A percentile compares a stretch with the other conserved stretches of the same genome.
phyloP scores from a whole-genome alignment of 2,329 filamentous ascomycete species.

The Hymenotorrendiella dingleyae region DNA sequence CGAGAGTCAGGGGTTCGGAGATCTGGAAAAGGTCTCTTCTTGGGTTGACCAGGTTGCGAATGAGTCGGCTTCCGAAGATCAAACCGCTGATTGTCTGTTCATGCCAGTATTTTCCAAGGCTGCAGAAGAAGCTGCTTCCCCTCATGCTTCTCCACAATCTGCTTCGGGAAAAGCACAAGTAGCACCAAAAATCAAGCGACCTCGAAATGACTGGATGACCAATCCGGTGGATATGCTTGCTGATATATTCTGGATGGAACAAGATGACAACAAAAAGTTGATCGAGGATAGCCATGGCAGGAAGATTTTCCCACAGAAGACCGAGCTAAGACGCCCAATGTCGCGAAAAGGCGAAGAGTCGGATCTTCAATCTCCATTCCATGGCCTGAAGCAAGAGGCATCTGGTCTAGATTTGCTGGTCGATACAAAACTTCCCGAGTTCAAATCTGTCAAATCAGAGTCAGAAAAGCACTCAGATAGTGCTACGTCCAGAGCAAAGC shows the following conservation, averaged over 20 bases:
- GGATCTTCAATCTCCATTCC: constrained; percentile 13
- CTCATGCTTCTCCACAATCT: constrained; percentile 32
- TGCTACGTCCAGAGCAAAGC: constrained; percentile 52
- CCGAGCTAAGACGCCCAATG: constrained; percentile 32
- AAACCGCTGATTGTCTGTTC: constrained; percentile 32
- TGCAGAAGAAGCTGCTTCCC: constrained; percentile 23
- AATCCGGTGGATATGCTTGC: constrained; percentile 81
- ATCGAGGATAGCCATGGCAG: constrained; percentile 76
- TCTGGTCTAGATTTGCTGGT: constrained; percentile 21
- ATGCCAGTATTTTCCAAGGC: constrained; percentile 37
- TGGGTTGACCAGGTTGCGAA: constrained; percentile 67
- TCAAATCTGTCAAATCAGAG: constrained; percentile 26
- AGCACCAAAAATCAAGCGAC: constrained; percentile 56
- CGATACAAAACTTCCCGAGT: constrained; percentile 30
- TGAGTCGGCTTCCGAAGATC: constrained; percentile 17
- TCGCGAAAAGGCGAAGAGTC: constrained; percentile 27
- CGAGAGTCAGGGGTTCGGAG: constrained; percentile 69
- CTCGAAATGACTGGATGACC: constrained; percentile 78
- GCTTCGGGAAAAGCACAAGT: constrained; percentile 34
- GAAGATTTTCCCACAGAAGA: constrained; percentile 57
- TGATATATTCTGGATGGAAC: constrained; percentile 86
- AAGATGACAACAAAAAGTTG: constrained; percentile 69
- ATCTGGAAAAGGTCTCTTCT: constrained; percentile 61
- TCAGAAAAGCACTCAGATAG: constrained; percentile 37
- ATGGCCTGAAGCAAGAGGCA: constrained; percentile 11